Base-by-base conservation (phyloP, 202 grass and related monocot species). In the Tripidium arundinaceum region DNA sequence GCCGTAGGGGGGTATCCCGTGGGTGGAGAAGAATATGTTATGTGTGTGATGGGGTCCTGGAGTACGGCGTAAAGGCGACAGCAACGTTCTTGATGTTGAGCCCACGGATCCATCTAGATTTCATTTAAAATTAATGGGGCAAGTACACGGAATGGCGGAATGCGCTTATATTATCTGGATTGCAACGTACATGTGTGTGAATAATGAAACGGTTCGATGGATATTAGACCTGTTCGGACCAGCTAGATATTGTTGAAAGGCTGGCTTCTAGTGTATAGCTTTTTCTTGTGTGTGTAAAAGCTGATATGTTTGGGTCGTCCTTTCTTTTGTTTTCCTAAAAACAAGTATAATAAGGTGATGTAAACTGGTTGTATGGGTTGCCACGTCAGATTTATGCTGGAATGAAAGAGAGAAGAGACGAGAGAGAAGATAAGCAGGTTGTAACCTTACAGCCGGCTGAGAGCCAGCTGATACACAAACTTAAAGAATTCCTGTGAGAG, bases 1-100 rank as follows among this genome's bases (percentile, higher is more conserved):
- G 49, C 38, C 49, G 8, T 49, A 61, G 75, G 40, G 75, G 40
- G 38, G 40, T 19, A 79, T 78, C 85, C 60, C 55, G 49, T 68
- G 52, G 80, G 21, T 60, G 68, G 54, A 67, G 74, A 73, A 29
- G 75, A 83, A 61, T 73, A 29, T 61, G n/a, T 25, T 25, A 25
- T 57, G 7, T 18, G 52, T 78, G 42, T 15, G 74, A 24, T 59
- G 47, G 73, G 65, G 65, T 31, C 61, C 37, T 19, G 4, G 16
- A 2, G 5, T 9, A 16, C 34, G 19, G 76, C 40, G 65, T 59
- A 47, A 71, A 36, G 81, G n/a, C 18, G 37, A 76, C 26, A 69
- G 38, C 62, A 60, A 60, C 62, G 10, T 5, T 9, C 37, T 9
- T 60, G 62, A 25, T 31, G 79, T 2, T 66, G 24, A 41, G 31